A percentile compares a stretch with the other conserved stretches of the same genome.
phyloP scores from a whole-genome alignment of 352 stramenopile genomes.

The Phytopythium litorale region DNA sequence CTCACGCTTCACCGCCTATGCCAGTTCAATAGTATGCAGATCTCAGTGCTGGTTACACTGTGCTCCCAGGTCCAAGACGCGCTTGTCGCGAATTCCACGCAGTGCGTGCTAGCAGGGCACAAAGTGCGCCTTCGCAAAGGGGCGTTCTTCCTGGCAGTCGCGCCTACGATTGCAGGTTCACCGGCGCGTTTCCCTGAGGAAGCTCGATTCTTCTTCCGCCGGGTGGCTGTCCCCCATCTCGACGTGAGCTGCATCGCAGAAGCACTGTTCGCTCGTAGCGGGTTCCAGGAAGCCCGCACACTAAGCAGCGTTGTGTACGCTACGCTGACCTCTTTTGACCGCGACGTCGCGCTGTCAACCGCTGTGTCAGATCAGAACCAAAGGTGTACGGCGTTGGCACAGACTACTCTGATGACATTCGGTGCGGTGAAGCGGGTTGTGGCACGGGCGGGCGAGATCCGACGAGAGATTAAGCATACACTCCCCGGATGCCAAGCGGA shows the following conservation, averaged over 20 bases:
- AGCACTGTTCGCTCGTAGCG: constrained; percentile 27
- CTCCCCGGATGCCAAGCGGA: no score
- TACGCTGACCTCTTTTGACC: constrained; percentile 13
- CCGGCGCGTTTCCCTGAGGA: constrained; percentile 14
- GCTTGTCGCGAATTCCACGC: constrained; percentile 28
- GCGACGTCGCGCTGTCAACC: background rate
- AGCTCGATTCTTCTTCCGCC: constrained; percentile 39
- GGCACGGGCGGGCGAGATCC: background rate
- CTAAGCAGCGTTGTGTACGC: constrained; percentile 34
- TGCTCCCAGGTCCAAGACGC: constrained; percentile 46
- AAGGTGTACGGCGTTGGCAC: background rate
- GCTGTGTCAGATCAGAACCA: background rate
- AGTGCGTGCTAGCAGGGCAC: constrained; percentile 33
- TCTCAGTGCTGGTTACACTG: constrained; percentile 27
- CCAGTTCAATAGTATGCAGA: constrained; percentile 11
- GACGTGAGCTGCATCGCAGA: constrained; percentile 42
- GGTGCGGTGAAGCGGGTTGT: background rate
- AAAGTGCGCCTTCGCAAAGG: constrained; percentile 46
- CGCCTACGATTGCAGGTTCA: background rate
- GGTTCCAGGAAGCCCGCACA: constrained; percentile 27
- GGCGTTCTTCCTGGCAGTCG: constrained; percentile 29
- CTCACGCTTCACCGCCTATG: constrained; percentile 40
- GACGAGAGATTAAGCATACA: background rate
- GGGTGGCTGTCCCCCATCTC: constrained; percentile 26
- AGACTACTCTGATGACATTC: background rate